These are phyloP conservation scores for Paracoccidioides lutzii DNA, from an alignment of 2,329 filamentous ascomycete genomes.

Conservation along the genomic window DNA sequence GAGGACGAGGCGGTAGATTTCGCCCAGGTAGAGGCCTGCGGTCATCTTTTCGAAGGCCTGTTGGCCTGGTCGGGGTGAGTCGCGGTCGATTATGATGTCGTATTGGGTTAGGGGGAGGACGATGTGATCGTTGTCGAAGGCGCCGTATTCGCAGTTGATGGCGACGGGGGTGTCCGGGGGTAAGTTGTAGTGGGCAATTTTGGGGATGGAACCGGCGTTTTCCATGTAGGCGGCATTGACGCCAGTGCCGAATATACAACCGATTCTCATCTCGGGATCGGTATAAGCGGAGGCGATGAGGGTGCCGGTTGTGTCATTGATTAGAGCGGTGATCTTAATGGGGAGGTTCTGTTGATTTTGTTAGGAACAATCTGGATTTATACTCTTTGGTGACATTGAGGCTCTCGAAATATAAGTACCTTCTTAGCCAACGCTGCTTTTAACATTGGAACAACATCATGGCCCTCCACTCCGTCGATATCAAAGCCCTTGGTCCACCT, in stretches of 20 bases:
- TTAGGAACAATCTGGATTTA: constrained; percentile 8
- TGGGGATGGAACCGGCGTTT: constrained; percentile 76
- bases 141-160: constrained; percentile 96
- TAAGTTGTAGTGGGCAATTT: constrained; percentile 82
- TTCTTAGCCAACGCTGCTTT: constrained; percentile 61
- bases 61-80: constrained; percentile 83
- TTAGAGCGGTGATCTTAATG: constrained; percentile 82
- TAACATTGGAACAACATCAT: constrained; percentile 82
- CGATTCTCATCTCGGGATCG: constrained; percentile 83
- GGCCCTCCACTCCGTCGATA: constrained; percentile 77
- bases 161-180: constrained; percentile 75
- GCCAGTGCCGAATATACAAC: constrained; percentile 95
- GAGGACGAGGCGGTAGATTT: constrained; percentile 81
- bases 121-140: constrained; percentile 86
- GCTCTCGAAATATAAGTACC: constrained; percentile 31
- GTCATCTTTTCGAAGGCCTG: constrained; percentile 98
- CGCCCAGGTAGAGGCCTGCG: constrained; percentile 83
- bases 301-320: constrained; percentile 96
- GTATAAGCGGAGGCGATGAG: constrained; percentile 94
- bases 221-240: constrained; percentile 99
- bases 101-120: constrained; percentile 77
- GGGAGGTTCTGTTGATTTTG: constrained; percentile 55
- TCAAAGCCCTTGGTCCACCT: constrained; percentile 98
- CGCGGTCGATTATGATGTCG: constrained; percentile 76
- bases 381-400: neutral